Evolutionary conservation across 1,284 basidiomycete genomes (phyloP).

Genomic region (Omphalotus olearius): DNA sequence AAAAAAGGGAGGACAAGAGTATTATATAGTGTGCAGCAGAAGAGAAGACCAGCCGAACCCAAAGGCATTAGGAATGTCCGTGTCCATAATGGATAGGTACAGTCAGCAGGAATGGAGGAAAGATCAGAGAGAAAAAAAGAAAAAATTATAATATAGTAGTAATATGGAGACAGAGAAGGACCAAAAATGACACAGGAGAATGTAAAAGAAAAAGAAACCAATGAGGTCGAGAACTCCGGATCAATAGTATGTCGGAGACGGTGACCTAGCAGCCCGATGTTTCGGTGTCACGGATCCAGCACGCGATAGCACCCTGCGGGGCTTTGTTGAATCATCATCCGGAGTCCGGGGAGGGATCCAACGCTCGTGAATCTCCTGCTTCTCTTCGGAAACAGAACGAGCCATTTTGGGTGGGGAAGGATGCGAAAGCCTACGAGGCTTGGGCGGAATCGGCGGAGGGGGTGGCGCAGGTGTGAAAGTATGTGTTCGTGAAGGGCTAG

Average conservation of each 20-base stretch:
- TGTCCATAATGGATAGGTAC: neutral
- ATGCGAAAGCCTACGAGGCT: slow-evolving; percentile 26
- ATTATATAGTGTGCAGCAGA: neutral
- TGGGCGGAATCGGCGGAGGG: slow-evolving; percentile 27
- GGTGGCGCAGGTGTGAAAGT: slow-evolving; percentile 26
- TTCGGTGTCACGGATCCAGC: slow-evolving; percentile 11
- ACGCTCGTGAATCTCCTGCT: slow-evolving; percentile 42
- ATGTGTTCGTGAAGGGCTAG: slow-evolving; percentile 10
- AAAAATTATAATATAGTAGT: slow-evolving; percentile 1
- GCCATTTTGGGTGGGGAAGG: slow-evolving; percentile 44
- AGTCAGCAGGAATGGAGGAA: neutral
- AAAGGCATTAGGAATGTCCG: neutral
- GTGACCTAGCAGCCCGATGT: slow-evolving; percentile 6
- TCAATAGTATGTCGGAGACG: slow-evolving; percentile 1
- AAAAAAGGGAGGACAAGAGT: neutral
- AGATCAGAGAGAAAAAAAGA: neutral
- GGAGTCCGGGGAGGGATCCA: slow-evolving; percentile 42
- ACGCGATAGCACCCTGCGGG: slow-evolving; percentile 3
- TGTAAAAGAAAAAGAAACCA: neutral
- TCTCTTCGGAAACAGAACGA: slow-evolving; percentile 51
- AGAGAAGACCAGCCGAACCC: neutral
- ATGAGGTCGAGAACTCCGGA: neutral
- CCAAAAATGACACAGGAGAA: slow-evolving; percentile 3
- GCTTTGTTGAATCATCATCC: slow-evolving; percentile 11
- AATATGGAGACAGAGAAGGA: slow-evolving; percentile 1